These are phyloP conservation scores for Penicillium tannophilum DNA, from an alignment of 495 filamentous ascomycete species.

Conservation along the genomic window DNA sequence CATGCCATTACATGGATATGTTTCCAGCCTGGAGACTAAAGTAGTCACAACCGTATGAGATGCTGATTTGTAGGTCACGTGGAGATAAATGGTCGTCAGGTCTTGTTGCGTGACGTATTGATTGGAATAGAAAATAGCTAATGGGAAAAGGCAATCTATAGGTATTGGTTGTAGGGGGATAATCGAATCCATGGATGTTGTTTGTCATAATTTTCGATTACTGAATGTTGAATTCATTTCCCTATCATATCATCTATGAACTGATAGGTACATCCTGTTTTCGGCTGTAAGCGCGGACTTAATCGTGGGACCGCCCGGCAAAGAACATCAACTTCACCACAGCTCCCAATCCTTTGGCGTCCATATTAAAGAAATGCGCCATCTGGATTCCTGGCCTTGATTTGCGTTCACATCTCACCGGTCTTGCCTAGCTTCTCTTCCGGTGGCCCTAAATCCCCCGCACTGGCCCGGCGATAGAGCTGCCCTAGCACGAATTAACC, in stretches of 20 bases:
- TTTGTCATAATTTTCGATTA: not conserved
- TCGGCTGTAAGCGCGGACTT: constrained; percentile 32
- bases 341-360: constrained; percentile 8
- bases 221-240: not conserved
- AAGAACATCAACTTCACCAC: constrained; percentile 11
- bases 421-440: not conserved
- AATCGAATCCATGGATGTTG: too few relatives aligned
- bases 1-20: too few relatives aligned
- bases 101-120: too few relatives aligned
- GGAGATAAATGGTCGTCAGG: too few relatives aligned
- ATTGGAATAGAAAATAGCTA: too few relatives aligned
- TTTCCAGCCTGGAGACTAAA: too few relatives aligned
- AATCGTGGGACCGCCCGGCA: constrained; percentile 25
- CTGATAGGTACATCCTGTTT: constrained; percentile 16
- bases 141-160: too few relatives aligned
- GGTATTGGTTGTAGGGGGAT: too few relatives aligned
- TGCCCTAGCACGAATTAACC: constrained; percentile 15
- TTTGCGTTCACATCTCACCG: not conserved
- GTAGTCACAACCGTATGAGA: too few relatives aligned
- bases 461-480: constrained; percentile 11
- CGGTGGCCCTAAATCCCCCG: constrained; percentile 5
- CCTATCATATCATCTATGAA: not conserved
- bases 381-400: constrained; percentile 6
- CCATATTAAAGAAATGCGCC: constrained; percentile 17
- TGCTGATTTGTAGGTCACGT: too few relatives aligned